These are phyloP conservation scores for Daucus carota DNA, from an alignment of 129 eudicot genomes.

Conservation along the genomic window DNA sequence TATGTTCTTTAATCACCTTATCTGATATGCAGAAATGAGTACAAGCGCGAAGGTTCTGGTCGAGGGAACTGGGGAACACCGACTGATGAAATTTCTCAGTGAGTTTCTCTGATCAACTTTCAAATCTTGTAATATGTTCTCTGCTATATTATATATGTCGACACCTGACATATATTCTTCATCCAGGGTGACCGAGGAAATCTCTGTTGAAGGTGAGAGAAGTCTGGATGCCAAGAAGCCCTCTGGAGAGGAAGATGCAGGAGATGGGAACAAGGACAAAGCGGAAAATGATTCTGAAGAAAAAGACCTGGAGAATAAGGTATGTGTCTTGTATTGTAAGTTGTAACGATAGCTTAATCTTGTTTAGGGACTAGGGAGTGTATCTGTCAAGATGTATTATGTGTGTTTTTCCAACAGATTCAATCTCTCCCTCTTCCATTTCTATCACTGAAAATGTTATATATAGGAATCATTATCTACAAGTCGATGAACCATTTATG, in stretches of 20 bases:
- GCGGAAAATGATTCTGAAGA: constrained; percentile 48
- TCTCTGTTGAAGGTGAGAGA: constrained; percentile 51
- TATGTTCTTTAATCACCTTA: not conserved
- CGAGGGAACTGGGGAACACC: constrained; percentile 93
- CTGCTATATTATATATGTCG: not conserved
- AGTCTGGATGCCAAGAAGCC: constrained; percentile 48
- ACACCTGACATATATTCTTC: not conserved
- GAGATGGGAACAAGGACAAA: constrained; percentile 48
- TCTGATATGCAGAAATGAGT: constrained; percentile 43
- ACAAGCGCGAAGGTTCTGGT: constrained; percentile 83
- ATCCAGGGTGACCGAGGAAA: constrained; percentile 60
- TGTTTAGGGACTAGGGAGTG: too few species aligned
- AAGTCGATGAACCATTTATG: not conserved
- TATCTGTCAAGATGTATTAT: too few species aligned
- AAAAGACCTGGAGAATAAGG: constrained; percentile 86
- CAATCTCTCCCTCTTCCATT: not conserved
- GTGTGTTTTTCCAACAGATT: too few species aligned
- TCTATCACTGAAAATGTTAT: not conserved
- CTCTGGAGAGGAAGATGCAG: constrained; percentile 42
- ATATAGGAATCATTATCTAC: not conserved
- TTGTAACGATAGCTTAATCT: not conserved
- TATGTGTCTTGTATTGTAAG: too few species aligned
- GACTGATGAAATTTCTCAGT: constrained; percentile 61
- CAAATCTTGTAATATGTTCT: not conserved
- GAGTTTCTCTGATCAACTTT: constrained; percentile 11